These are phyloP conservation scores for Fusarium continuum DNA, from an alignment of 2,329 filamentous ascomycete genomes.

Conservation along the genomic window DNA sequence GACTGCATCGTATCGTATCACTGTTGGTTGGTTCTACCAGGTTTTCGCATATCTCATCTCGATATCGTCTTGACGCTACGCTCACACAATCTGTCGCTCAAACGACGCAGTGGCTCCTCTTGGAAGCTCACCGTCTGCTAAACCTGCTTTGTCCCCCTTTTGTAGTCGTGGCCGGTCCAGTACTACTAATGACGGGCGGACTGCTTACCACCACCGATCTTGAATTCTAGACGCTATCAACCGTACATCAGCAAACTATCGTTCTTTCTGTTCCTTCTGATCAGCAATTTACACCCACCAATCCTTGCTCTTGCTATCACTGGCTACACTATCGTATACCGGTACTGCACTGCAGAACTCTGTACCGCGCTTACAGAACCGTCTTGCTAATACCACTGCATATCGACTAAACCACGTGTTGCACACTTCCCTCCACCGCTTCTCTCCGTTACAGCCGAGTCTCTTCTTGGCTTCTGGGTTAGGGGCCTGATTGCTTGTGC, in stretches of 20 bases:
- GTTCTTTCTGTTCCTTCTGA: constrained; percentile 19
- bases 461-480: constrained; percentile 26
- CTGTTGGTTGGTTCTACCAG: constrained; percentile 17
- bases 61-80: constrained; percentile 18
- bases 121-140: background rate
- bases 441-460: constrained; percentile 26
- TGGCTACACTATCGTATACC: no score
- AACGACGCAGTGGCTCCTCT: background rate
- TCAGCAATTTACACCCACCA: constrained; percentile 27
- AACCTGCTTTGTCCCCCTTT: constrained; percentile 11
- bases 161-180: background rate
- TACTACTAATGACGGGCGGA: constrained; percentile 20
- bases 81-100: constrained; percentile 6
- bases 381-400: constrained; percentile 4
- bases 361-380: constrained; percentile 11
- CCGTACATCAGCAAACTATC: constrained; percentile 22
- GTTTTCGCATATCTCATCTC: constrained; percentile 13
- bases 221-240: constrained; percentile 2
- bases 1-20: constrained; percentile 15
- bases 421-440: constrained; percentile 25
- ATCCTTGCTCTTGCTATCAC: constrained; percentile 14
- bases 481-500: constrained; percentile 7
- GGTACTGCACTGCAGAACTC: no score
- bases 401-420: constrained; percentile 41
- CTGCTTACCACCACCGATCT: constrained; percentile 15